Evolutionary conservation across 2,329 filamentous ascomycete genomes (phyloP), one percentile per base, ranked within the genome.

Genomic region (Clonostachys byssicola): DNA sequence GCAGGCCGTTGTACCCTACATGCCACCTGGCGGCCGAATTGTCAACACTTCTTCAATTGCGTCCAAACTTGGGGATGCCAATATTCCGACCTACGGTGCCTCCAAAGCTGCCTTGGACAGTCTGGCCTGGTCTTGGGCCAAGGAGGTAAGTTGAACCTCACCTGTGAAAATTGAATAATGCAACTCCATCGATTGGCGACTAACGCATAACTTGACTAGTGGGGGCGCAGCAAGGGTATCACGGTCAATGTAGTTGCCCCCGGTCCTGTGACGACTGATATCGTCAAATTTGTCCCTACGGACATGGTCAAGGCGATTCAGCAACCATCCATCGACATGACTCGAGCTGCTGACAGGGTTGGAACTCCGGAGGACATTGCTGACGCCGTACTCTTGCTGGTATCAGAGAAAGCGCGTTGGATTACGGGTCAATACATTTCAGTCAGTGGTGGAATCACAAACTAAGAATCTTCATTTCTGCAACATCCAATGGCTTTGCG

Each of bases 201-300:
- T 43, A 6, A 43, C 5, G 41, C 17, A 16, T 12, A 9, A 30
- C 2, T 20, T 23, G 20, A 2, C 6, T 13, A 67, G 58, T 56
- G 68, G 13, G 68, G 68, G 2, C 52, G 55, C 0, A 62, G 58
- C 18, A 59, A 60, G 39, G 68, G 70, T 12, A 68, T 74, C 45
- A 74, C 70, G 0, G 62, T 74, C 35, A 74, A 74, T 43, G 64
- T 68, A 2, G 53, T 73, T 7, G 64, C 63, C 1, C 71, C 70
- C 0, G 71, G 71, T 0, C 64, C 66, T 1, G 62, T 66, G 1
- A 43, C 38, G 1, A 73, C 71, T 2, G 69, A 72, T 9, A 47
- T 57, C 2, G 50, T 52, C 44, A 5, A 23, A 23, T 23, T 23
- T 23, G 20, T 23, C 20, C 54, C 55, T 0, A 38, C 48, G 1